Evolutionary conservation across 2,329 filamentous ascomycete species (phyloP).

Genomic region (Diaporthe sp.): DNA sequence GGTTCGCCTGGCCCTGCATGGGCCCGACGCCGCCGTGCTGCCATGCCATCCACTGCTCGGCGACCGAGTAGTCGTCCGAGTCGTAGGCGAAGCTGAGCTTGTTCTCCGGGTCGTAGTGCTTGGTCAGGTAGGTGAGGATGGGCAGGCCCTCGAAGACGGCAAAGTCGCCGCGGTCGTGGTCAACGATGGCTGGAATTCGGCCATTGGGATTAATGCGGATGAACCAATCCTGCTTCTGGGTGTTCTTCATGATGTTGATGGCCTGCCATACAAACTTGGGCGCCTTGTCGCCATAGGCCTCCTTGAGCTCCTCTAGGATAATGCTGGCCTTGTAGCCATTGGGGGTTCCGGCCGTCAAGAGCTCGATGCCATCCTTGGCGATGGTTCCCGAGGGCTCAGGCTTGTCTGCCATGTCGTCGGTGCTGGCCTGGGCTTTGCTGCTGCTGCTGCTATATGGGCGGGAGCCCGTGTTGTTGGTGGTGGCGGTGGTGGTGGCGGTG

Average conservation of each 20-base stretch:
- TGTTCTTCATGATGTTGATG: constrained; percentile 72
- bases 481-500: background rate
- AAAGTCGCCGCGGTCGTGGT: constrained; percentile 73
- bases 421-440: background rate
- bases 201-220: constrained; percentile 74
- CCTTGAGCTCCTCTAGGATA: constrained; percentile 75
- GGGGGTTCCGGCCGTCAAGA: constrained; percentile 69
- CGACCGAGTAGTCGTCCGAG: constrained; percentile 54
- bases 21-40: constrained; percentile 83
- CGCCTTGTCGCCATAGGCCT: constrained; percentile 66
- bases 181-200: constrained; percentile 74
- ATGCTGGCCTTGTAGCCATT: constrained; percentile 71
- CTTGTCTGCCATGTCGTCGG: constrained; percentile 45
- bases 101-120: constrained; percentile 78
- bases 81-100: constrained; percentile 72
- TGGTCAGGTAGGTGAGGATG: constrained; percentile 80
- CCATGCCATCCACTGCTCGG: constrained; percentile 76
- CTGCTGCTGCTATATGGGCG: constrained; percentile 22
- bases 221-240: constrained; percentile 78
- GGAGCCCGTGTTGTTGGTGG: background rate
- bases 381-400: constrained; percentile 68
- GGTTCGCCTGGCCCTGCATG: constrained; percentile 81
- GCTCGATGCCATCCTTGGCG: constrained; percentile 74
- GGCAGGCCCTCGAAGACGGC: constrained; percentile 81
- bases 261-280: constrained; percentile 60